Base-by-base conservation (phyloP, 345 rosid species). In the Turritis glabra region DNA sequence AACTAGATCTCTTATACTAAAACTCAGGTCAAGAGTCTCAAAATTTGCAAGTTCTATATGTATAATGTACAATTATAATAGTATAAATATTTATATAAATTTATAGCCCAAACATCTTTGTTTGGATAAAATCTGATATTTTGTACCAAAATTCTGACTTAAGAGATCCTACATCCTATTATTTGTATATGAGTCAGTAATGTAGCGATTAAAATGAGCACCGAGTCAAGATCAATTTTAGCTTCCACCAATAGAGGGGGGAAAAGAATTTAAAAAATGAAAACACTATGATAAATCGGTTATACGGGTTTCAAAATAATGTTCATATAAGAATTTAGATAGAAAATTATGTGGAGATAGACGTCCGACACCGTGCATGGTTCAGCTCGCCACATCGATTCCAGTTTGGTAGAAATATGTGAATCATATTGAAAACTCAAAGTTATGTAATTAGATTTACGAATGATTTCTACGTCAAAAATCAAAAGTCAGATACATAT, bases 341-440 rank as follows among this genome's bases (percentile, higher is more conserved):
- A 27, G 26, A 58, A 67, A 38, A 21, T 19, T 46, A 40, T 67
- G 69, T 59, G 67, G 74, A 67, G 29, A 22, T 75, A 58, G 46
- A 75, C 37, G 46, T 21, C 73, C 47, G 68, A 75, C 48, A 59
- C 15, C 14, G 54, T 59, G 62, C 54, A 67, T 58, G 73, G 78
- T 66, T 65, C 71, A 73, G 57, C 57, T 64, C 56, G 29, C 8
- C 38, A 17, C 37, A 32, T 56, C 7, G 47, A 59, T 35, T 33
- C 3, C 11, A 66, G 50, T 58, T 75, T 50, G 68, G 73, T 50
- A 30, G 48, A 73, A 46, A 47, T 65, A 52, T 60, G 69, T 68
- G 74, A 76, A 69, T 76, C 68, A 23, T 26, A 48, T 27, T 50
- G 5, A 75, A 59, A 75, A 51, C 73, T 58, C 4, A 69, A 69